Evolutionary conservation across 345 rosid genomes (phyloP).

Genomic region (Laguncularia racemosa): DNA sequence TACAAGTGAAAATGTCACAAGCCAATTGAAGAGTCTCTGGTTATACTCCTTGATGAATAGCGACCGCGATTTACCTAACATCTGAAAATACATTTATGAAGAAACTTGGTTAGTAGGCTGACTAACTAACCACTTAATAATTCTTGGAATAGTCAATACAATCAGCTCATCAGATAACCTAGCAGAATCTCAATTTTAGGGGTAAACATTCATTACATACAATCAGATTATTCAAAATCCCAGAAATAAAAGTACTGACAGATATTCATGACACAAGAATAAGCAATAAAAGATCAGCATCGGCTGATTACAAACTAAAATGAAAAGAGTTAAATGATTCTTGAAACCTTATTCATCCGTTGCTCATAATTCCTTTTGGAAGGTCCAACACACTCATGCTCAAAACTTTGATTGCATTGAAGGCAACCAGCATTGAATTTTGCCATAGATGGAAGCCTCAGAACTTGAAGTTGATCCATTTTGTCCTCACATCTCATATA

Average conservation of each 20-base stretch:
- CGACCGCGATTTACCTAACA: constrained; percentile 75
- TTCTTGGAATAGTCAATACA: too few species aligned
- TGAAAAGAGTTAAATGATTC: background rate
- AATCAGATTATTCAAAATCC: background rate
- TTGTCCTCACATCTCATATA: constrained; percentile 84
- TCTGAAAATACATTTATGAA: constrained; percentile 34
- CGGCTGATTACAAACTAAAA: too few species aligned
- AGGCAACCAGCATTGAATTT: constrained; percentile 93
- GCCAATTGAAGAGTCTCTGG: constrained; percentile 94
- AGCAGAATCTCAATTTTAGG: too few species aligned
- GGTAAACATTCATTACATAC: background rate
- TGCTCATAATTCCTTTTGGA: constrained; percentile 72
- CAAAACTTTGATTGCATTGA: constrained; percentile 89
- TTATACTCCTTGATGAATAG: constrained; percentile 93
- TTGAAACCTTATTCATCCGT: constrained; percentile 79
- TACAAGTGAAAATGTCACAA: constrained; percentile 87
- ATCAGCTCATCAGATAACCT: too few species aligned
- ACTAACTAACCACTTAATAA: background rate
- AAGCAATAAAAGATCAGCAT: constrained; percentile 1
- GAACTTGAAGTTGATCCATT: constrained; percentile 98
- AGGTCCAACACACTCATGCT: constrained; percentile 80
- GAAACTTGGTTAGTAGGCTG: background rate
- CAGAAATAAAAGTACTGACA: background rate
- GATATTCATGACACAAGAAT: background rate
- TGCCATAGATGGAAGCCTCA: constrained; percentile 98